Evolutionary conservation across 306 rosid species (phyloP), one percentile per base, ranked within the genome.

Genomic region (Sindora glabra): DNA sequence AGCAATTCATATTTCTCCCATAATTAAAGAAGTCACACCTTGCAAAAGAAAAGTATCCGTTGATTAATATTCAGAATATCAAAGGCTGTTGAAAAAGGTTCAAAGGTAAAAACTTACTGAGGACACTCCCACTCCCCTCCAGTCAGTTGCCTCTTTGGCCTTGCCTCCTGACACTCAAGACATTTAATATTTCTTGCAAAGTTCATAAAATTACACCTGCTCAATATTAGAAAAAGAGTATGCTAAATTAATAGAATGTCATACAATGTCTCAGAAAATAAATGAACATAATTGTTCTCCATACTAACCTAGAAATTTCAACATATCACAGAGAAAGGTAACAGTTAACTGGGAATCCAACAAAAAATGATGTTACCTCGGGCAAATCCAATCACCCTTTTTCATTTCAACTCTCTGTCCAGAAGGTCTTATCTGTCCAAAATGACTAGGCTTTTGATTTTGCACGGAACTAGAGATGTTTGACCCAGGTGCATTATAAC

Each of bases 101-200:
- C 4, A 42, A 60, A 24, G 34, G 65, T 58, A 54, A 36, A 48
- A 65, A 66, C 99, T 74, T 70, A 92, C 99, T 92, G 96, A 60
- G 99, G 99, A 68, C 99, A 92, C 72, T 92, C 99, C 99, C 99
- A 92, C 74, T 92, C 99, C 65, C 84, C 84, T 40, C 96, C 96
- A 62, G 85, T 78, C 49, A 92, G 76, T 72, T 89, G 94, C 38
- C 87, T 77, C 74, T 83, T 78, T 46, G 96, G 99, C 46, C 94
- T 82, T 50, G 84, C 82, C 81, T 86, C 99, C 68, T 86, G 92
- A 30, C 99, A 92, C 59, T 92, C 94, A 3, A 84, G 94, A 66
- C 99, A 92, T 69, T 89, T 84, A 10, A 70, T 38, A 69, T 92
- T 92, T 73, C 86, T 82, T 19, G 99, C 95, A 58, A 92, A 92